A percentile compares a stretch with the other conserved stretches of the same genome.
phyloP scores from a whole-genome alignment of 371 early-diverging fungal species.

The Dinochytrium kinnereticum region DNA sequence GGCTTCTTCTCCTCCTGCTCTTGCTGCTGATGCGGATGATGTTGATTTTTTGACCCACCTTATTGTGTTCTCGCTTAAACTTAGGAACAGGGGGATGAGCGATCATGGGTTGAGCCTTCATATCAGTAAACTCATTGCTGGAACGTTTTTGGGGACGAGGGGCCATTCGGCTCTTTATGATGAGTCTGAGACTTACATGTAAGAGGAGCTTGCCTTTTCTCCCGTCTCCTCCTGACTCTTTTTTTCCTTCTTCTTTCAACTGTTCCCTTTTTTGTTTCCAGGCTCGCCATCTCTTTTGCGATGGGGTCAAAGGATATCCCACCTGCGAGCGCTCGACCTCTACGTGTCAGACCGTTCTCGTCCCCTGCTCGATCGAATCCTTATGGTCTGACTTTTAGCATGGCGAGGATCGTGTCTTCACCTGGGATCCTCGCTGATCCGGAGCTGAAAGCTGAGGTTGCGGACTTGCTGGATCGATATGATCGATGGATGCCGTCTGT shows the following conservation, averaged over 20 bases:
- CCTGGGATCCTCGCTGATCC: slow-evolving; percentile 58
- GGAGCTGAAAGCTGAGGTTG: slow-evolving; percentile 59
- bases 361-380: slow-evolving; percentile 60
- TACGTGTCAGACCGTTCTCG: slow-evolving; percentile 29
- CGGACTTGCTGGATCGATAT: slow-evolving; percentile 59
- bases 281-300: slow-evolving; percentile 12
- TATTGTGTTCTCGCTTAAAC: slow-evolving; percentile 69
- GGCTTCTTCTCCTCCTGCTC: background rate
- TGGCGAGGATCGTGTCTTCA: slow-evolving; percentile 76
- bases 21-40: background rate
- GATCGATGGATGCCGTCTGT: slow-evolving; percentile 74
- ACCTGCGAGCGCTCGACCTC: background rate
- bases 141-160: slow-evolving; percentile 71
- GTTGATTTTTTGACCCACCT: slow-evolving; percentile 75
- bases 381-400: slow-evolving; percentile 80
- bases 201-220: background rate
- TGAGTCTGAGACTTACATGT: slow-evolving; percentile 75
- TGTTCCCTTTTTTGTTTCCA: background rate
- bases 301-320: slow-evolving; percentile 13
- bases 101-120: slow-evolving; percentile 80
- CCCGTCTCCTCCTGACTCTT: no score
- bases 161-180: slow-evolving; percentile 88
- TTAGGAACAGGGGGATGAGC: slow-evolving; percentile 75
- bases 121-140: slow-evolving; percentile 77
- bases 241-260: background rate